Base-by-base conservation (phyloP, 768 basidiomycete genomes). In the Boletus tomentosulus region DNA sequence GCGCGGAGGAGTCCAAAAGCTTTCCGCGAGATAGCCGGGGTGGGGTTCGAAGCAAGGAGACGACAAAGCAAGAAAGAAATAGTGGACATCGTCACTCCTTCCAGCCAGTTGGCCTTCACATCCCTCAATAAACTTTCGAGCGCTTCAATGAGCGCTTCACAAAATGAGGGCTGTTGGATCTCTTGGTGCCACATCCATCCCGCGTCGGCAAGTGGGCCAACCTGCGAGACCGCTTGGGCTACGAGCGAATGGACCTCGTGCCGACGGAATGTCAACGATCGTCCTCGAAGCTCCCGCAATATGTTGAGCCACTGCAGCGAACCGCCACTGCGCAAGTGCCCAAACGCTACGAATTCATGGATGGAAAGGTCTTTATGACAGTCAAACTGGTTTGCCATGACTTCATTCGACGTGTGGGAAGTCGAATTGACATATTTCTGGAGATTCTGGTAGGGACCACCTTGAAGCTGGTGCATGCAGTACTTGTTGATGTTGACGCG, bases 271-370 rank as follows among this genome's bases (percentile, higher is more conserved):
- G 64, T 71, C 39, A 83, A 54, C 0, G 59, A 55, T 25, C 69
- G 64, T 1, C 64, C 67, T 5, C 67, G 68, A 13, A 82, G 58
- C 54, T 75, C 77, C 22, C 74, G 71, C 16, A 71, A 51, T 24
- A 82, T 74, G 50, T 82, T 82, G 33, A 74, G 60, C 80, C 79
- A 81, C 44, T 82, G 82, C 0, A 83, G 59, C 1, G 48, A 59
- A 0, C 66, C 55, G 1, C 82, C 79, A n/a, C 74, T 70, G 5
- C 81, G 76, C 39, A 82, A 56, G 45, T 68, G 64, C 13, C 73
- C 73, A 46, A 76, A 82, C 0, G 73, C 70, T 12, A 74, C 61
- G 22, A 67, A 74, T 49, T 82, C 78, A 10, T 82, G 77, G 4
- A 77, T 51, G 19, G 56, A 70, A 3, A 82, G 63, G 6, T 73